Percentiles rank a stretch among this genome's conserved stretches.
Evolutionary conservation across 2,329 filamentous ascomycete species (phyloP).

Genomic region (Hypoxylon rubiginosum): DNA sequence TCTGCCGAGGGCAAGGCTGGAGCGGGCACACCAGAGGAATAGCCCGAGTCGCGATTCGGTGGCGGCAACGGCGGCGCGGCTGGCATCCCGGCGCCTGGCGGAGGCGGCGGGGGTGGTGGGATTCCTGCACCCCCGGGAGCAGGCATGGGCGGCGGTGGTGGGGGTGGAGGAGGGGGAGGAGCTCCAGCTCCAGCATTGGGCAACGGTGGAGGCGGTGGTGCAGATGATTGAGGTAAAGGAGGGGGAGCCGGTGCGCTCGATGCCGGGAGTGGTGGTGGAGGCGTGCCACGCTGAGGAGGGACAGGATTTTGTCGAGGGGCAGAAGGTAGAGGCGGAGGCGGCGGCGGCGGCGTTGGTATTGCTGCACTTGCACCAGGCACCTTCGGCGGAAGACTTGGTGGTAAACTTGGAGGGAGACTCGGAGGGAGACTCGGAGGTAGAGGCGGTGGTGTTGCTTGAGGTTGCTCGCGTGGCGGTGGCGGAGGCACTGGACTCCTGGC

Average conservation of each 20-base stretch:
- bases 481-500: slow-evolving; percentile 79
- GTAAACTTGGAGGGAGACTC: slow-evolving; percentile 45
- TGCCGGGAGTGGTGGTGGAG: slow-evolving; percentile 51
- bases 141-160: slow-evolving; percentile 28
- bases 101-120: slow-evolving; percentile 50
- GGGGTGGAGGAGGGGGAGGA: slow-evolving; percentile 40
- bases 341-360: slow-evolving; percentile 49
- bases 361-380: slow-evolving; percentile 54
- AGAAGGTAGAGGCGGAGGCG: slow-evolving; percentile 64
- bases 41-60: slow-evolving; percentile 69
- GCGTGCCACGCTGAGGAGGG: slow-evolving; percentile 65
- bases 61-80: slow-evolving; percentile 46
- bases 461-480: slow-evolving; percentile 69
- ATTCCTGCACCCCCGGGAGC: slow-evolving; percentile 22
- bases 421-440: slow-evolving; percentile 59
- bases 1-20: slow-evolving; percentile 59
- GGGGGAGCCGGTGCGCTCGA: slow-evolving; percentile 41
- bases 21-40: slow-evolving; percentile 67
- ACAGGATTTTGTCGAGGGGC: slow-evolving; percentile 65
- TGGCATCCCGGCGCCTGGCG: slow-evolving; percentile 53
- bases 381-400: slow-evolving; percentile 39
- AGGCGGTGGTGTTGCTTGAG: slow-evolving; percentile 55
- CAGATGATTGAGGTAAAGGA: slow-evolving; percentile 45
- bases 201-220: slow-evolving; percentile 45
- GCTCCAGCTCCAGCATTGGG: slow-evolving; percentile 25